Evolutionary conservation across 768 basidiomycete genomes (phyloP).

Genomic region (Aureoboletus auriporus): DNA sequence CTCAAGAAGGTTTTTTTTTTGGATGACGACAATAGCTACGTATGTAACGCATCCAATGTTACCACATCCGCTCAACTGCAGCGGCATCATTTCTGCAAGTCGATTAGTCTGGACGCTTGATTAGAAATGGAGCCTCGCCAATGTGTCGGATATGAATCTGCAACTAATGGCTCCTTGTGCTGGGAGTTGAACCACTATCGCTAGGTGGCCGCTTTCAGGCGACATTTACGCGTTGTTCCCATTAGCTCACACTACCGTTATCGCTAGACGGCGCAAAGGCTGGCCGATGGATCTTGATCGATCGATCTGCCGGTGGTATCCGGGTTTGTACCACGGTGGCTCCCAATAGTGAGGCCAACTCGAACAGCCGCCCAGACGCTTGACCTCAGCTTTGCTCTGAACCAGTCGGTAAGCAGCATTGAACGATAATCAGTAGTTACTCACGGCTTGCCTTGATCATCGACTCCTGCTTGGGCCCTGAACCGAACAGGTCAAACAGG

Average conservation of each 20-base stretch:
- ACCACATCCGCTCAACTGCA: constrained; percentile 4
- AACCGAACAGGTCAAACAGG: not conserved
- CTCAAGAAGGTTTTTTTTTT: constrained; percentile 22
- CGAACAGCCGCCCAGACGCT: not conserved
- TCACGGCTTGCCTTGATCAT: not conserved
- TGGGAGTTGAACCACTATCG: constrained; percentile 1
- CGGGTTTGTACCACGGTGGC: not conserved
- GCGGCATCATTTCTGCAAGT: constrained; percentile 4
- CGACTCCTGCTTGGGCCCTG: not conserved
- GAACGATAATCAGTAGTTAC: not conserved
- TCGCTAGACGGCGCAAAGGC: constrained; percentile 3
- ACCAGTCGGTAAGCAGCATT: not conserved
- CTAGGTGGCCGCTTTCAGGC: not conserved
- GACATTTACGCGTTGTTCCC: constrained; percentile 3
- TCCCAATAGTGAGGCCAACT: not conserved
- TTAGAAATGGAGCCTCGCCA: too few relatives aligned
- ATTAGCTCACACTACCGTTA: constrained; percentile 15
- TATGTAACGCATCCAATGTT: constrained; percentile 10
- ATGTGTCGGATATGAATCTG: constrained; percentile 2
- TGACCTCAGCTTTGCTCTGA: not conserved
- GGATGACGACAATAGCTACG: constrained; percentile 19
- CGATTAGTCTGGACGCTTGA: constrained; percentile 1
- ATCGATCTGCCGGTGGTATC: not conserved
- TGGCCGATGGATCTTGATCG: constrained; percentile 14
- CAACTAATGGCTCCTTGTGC: not conserved